Conservation (phyloP, 2,329 filamentous ascomycete species). For the Aspergillus sp. region DNA sequence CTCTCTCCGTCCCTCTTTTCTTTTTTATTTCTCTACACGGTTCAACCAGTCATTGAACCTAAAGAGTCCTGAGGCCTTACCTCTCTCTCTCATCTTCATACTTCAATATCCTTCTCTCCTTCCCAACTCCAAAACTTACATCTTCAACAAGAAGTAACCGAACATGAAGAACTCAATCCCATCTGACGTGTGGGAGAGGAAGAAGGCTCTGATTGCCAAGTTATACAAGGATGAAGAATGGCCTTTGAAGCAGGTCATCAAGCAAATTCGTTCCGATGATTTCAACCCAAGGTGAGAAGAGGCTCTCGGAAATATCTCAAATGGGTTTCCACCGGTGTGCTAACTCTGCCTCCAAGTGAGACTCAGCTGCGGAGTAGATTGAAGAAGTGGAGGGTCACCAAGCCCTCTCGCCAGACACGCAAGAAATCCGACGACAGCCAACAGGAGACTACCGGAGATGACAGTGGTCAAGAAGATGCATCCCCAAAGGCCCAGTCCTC, state of each 20-base stretch:
- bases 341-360: constrained; percentile 35
- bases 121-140: not conserved
- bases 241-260: constrained; percentile 49
- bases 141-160: not conserved
- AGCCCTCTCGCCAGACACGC: constrained; percentile 46
- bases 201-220: constrained; percentile 43
- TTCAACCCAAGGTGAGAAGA: constrained; percentile 47
- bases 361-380: constrained; percentile 48
- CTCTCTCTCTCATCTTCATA: not conserved
- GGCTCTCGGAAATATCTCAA: not conserved
- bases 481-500: constrained; percentile 18
- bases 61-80: not conserved
- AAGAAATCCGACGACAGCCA: constrained; percentile 38
- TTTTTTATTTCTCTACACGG: not conserved
- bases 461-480: constrained; percentile 23
- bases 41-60: not conserved
- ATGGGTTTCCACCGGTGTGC: not conserved
- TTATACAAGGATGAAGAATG: constrained; percentile 49
- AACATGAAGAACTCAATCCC: constrained; percentile 48
- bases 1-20: not conserved
- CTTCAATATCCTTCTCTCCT: not conserved
- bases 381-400: constrained; percentile 50
- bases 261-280: constrained; percentile 45
- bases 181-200: constrained; percentile 48
- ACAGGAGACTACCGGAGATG: constrained; percentile 21